Percentiles rank a stretch among this genome's conserved stretches.
These are phyloP conservation scores for Colletotrichum phormii DNA, from an alignment of 2,329 filamentous ascomycete species.

Conservation along the genomic window DNA sequence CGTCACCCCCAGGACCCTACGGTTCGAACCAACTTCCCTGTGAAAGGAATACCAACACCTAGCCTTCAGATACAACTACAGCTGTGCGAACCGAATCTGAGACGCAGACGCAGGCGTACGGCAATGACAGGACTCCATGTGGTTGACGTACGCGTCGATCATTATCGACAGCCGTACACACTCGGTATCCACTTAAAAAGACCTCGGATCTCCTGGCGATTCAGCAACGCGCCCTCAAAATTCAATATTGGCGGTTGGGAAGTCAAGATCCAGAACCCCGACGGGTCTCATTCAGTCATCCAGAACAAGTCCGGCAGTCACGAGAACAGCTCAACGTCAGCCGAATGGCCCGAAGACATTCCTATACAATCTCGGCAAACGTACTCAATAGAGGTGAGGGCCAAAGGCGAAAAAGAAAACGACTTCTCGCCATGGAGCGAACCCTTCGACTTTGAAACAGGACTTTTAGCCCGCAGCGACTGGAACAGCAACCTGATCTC, in stretches of 20 bases:
- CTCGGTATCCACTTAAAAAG: neutral
- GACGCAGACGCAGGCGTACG: neutral
- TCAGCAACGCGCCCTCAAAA: neutral
- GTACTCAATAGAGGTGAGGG: neutral
- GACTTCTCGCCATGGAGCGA: neutral
- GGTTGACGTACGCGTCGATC: neutral
- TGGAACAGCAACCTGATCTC: neutral
- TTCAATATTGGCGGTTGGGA: neutral
- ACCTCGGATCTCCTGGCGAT: neutral
- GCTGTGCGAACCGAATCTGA: neutral
- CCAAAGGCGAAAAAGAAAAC: neutral
- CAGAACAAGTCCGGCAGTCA: neutral
- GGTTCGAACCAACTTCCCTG: too few species aligned
- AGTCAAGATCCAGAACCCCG: neutral
- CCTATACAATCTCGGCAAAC: neutral
- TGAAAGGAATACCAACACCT: too few species aligned
- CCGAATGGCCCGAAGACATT: neutral
- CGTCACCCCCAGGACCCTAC: too few species aligned
- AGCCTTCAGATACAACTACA: too few species aligned
- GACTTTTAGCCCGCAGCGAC: neutral
- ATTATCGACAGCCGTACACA: neutral
- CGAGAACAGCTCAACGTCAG: neutral
- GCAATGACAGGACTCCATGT: neutral
- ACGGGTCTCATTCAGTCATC: neutral
- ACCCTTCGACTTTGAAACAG: neutral